Evolutionary conservation across 306 rosid species (phyloP).

Genomic region (Trifolium subterraneum): DNA sequence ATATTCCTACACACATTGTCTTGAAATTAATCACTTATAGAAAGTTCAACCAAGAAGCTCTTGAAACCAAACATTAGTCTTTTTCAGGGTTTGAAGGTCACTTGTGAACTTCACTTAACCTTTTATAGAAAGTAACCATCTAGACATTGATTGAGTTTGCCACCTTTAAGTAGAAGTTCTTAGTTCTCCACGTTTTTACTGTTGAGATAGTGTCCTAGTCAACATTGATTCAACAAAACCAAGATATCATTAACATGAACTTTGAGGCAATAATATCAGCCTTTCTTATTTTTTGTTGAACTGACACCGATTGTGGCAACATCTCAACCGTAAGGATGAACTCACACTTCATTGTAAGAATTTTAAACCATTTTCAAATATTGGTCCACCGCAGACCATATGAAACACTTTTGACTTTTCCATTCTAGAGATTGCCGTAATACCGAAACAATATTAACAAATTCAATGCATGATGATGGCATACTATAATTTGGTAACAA

Average conservation of each 20-base stretch:
- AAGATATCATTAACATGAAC: neutral
- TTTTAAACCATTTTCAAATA: neutral
- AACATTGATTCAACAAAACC: neutral
- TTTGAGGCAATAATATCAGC: neutral
- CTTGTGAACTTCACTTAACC: neutral
- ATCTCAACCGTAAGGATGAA: neutral
- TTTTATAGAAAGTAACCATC: neutral
- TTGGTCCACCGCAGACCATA: neutral
- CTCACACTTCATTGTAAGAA: neutral
- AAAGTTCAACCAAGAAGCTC: neutral
- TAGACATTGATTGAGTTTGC: neutral
- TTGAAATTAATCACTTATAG: neutral
- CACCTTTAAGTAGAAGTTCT: neutral
- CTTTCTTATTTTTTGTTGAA: neutral
- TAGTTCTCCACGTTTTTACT: neutral
- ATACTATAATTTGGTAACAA: conserved; percentile 6
- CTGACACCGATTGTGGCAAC: neutral
- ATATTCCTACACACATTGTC: neutral
- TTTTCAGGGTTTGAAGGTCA: neutral
- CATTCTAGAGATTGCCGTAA: neutral
- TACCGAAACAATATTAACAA: neutral
- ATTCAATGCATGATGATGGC: neutral
- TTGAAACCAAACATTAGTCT: neutral
- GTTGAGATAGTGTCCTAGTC: neutral
- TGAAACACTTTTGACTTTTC: neutral